phyloP scores from a whole-genome alignment of 2,329 filamentous ascomycete genomes.

The Emericellopsis atlantica region DNA sequence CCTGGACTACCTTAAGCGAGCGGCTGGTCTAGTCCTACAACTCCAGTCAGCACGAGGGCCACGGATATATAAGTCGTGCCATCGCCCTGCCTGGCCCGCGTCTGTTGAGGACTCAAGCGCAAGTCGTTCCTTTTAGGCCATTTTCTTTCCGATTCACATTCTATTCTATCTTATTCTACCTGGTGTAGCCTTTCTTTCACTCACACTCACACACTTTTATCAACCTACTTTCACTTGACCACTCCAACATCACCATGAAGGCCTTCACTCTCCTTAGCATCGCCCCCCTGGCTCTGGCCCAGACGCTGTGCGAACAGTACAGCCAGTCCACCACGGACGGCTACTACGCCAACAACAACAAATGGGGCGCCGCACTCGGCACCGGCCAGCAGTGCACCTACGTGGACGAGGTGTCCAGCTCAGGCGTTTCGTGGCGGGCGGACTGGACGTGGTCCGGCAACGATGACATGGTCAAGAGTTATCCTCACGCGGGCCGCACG shows the following conservation, averaged over 20 bases:
- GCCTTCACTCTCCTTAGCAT: slow-evolving; percentile 5
- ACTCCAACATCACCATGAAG: slow-evolving; percentile 6
- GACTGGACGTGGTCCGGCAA: slow-evolving; percentile 26
- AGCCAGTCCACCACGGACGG: slow-evolving; percentile 8
- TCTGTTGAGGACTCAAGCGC: too few relatives aligned
- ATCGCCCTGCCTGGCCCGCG: too few relatives aligned
- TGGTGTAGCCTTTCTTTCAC: too few relatives aligned
- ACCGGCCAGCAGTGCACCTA: slow-evolving; percentile 25
- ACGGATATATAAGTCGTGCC: too few relatives aligned
- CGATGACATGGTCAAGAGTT: slow-evolving; percentile 26
- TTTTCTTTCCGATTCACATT: too few relatives aligned
- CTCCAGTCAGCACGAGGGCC: too few relatives aligned
- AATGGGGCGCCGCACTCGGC: slow-evolving; percentile 21
- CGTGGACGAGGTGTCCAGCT: slow-evolving; percentile 18
- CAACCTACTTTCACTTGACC: too few relatives aligned
- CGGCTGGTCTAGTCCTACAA: too few relatives aligned
- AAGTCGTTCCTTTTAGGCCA: too few relatives aligned
- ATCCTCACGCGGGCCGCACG: slow-evolving; percentile 13
- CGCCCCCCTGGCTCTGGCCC: slow-evolving; percentile 6
- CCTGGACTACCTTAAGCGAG: too few relatives aligned
- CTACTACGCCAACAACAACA: slow-evolving; percentile 23
- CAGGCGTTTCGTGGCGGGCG: slow-evolving; percentile 23
- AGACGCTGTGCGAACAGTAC: slow-evolving; percentile 11
- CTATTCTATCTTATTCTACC: too few relatives aligned
- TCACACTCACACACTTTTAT: too few relatives aligned